Evolutionary conservation across 306 rosid species (phyloP).

Genomic region (Casuarina equisetifolia): DNA sequence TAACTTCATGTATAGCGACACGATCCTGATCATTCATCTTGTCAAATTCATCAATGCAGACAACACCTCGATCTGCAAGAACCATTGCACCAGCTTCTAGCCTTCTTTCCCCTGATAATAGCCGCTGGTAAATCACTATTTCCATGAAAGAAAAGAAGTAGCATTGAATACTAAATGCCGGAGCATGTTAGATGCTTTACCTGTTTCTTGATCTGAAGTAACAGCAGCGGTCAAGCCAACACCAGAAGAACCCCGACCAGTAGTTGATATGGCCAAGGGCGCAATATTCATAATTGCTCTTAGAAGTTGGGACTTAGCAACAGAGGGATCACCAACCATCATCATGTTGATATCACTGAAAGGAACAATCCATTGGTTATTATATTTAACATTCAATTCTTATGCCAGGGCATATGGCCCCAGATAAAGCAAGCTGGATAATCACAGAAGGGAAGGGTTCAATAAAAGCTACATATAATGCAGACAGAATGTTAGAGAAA

Average conservation of each 20-base stretch:
- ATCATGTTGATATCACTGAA: constrained; percentile 97
- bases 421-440: not conserved
- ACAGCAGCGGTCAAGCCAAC: constrained; percentile 99
- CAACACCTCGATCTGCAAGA: constrained; percentile 99
- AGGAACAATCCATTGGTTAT: constrained; percentile 22
- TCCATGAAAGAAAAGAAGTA: constrained; percentile 13
- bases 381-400: constrained; percentile 5
- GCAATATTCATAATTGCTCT: constrained; percentile 95
- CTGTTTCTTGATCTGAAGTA: constrained; percentile 98
- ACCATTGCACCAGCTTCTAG: constrained; percentile 99
- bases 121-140: constrained; percentile 13
- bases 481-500: not conserved
- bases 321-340: constrained; percentile 99
- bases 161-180: constrained; percentile 1
- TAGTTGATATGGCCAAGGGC: constrained; percentile 95
- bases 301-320: constrained; percentile 97
- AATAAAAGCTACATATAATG: not conserved
- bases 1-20: constrained; percentile 97
- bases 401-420: constrained; percentile 6
- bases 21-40: constrained; percentile 98
- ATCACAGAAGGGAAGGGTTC: not conserved
- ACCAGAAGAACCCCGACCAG: constrained; percentile 98
- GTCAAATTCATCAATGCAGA: constrained; percentile 98
- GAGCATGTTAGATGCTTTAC: constrained; percentile 36
- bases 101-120: constrained; percentile 85